Evolutionary conservation across 192 early-diverging fungal genomes (phyloP), one percentile per base, ranked within the genome.

Genomic region (Chytriomyces confervae): DNA sequence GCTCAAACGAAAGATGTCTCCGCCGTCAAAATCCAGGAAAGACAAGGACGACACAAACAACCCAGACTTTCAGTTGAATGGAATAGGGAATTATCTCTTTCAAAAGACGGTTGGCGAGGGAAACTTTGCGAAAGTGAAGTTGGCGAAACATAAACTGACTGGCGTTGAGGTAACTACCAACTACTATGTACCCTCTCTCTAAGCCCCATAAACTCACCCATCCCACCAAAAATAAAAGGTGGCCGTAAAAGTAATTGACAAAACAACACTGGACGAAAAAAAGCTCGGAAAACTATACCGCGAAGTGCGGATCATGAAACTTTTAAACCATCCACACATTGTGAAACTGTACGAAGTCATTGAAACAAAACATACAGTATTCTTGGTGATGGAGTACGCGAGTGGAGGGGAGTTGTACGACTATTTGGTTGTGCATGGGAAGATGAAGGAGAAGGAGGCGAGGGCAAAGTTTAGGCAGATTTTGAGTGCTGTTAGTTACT

Each of bases 121-220:
- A 65, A 96, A 99, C 87, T 97, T 97, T 86, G 96, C 94, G 71
- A 97, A 99, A 84, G 96, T 97, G 73, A 99, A 99, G 85, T 88
- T 98, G 13, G 95, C 94, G 3, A 90, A 94, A 78, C 95, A 99
- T 69, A 87, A 87, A 53, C 20, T 87, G 45, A 89, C 87, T 18
- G 85, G 85, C 10, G 81, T 77, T 5, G 87, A 88, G 84, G 87
- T 88, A 71, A 49, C 43, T 65, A 9, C 69, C 50, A 18, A 27
- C 64, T 4, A 13, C 0, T 3, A 23, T 1, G 2, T 1, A 23
- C 16, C 13, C 24, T 1, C 20, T 13, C 63, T 43, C 27, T 16
- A 23, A 13, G 36, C 13, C 11, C 13, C 20, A 65, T 2, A 11
- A 0, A 20, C 24, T 11, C 27, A 24, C 11, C 24, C 16, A 43